Conservation (phyloP, 805 yeast genomes). For the Cyberlindnera misumaiensis region DNA sequence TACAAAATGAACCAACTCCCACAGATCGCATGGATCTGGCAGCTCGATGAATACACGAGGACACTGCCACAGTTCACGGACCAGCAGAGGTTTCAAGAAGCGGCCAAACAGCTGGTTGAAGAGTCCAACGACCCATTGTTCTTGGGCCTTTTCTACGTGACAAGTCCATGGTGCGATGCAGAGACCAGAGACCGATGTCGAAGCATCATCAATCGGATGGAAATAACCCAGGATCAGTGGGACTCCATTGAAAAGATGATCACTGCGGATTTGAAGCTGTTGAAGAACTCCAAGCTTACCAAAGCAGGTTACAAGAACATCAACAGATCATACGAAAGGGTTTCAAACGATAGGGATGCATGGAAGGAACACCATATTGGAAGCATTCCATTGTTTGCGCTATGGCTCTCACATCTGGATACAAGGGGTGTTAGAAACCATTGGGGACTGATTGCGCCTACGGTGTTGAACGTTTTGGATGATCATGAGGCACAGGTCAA, state of each 20-base stretch:
- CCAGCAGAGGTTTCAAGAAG: slow-evolving; percentile 10
- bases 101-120: not conserved
- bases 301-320: slow-evolving; percentile 19
- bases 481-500: slow-evolving; percentile 24
- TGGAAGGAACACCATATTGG: slow-evolving; percentile 15
- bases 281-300: slow-evolving; percentile 10
- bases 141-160: slow-evolving; percentile 6
- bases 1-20: slow-evolving; percentile 4
- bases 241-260: not conserved
- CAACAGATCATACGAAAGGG: slow-evolving; percentile 6
- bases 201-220: not conserved
- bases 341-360: slow-evolving; percentile 6
- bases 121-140: not conserved
- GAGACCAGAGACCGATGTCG: not conserved
- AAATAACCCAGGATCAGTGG: not conserved
- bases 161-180: slow-evolving; percentile 18
- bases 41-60: slow-evolving; percentile 11
- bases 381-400: slow-evolving; percentile 12
- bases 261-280: slow-evolving; percentile 7
- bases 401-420: slow-evolving; percentile 3
- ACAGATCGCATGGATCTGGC: slow-evolving; percentile 15
- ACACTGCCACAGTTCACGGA: slow-evolving; percentile 5
- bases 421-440: slow-evolving; percentile 7
- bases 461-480: slow-evolving; percentile 21
- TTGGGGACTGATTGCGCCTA: slow-evolving; percentile 23